Evolutionary conservation across 108 stramenopile species (phyloP).

Genomic region (Seminavis robusta): DNA sequence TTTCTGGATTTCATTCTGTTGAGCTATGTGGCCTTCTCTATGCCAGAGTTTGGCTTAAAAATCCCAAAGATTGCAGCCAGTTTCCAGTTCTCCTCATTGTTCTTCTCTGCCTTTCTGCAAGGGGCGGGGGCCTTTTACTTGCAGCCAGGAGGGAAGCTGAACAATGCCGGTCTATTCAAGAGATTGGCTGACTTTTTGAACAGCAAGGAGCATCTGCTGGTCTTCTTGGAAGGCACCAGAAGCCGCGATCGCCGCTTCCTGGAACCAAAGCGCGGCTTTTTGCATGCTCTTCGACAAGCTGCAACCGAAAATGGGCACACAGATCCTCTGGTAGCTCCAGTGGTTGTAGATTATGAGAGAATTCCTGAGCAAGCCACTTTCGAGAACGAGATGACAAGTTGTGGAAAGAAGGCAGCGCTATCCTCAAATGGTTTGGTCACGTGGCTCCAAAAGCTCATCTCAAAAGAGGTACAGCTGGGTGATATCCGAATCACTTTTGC

Average conservation of each 20-base stretch:
- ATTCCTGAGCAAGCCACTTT: conserved; percentile 73
- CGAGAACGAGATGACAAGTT: conserved; percentile 45
- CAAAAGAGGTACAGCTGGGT: too few species aligned
- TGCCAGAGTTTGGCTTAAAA: conserved; percentile 81
- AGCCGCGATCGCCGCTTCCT: conserved; percentile 79
- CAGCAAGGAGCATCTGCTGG: conserved; percentile 27
- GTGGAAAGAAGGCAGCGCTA: too few species aligned
- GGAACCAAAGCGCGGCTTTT: conserved; percentile 73
- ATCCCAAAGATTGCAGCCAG: conserved; percentile 76
- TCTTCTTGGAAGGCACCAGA: conserved; percentile 83
- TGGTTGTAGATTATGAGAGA: conserved; percentile 81
- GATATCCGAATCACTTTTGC: too few species aligned
- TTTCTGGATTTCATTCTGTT: conserved; percentile 84
- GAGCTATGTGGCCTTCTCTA: conserved; percentile 69
- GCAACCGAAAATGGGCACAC: conserved; percentile 32
- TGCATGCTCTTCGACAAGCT: conserved; percentile 52
- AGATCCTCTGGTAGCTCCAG: conserved; percentile 62
- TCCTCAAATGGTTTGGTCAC: too few species aligned
- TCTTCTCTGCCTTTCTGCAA: too few species aligned
- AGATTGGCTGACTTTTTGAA: conserved; percentile 2
- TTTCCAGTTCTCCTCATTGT: too few species aligned
- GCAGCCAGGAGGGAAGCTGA: too few species aligned
- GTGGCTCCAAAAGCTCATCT: too few species aligned
- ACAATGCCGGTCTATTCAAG: too few species aligned
- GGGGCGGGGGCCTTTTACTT: too few species aligned